Percentiles rank a stretch among this genome's conserved stretches.
Conservation (phyloP, 805 yeast species). For the Spencermartinsiella europaea region DNA sequence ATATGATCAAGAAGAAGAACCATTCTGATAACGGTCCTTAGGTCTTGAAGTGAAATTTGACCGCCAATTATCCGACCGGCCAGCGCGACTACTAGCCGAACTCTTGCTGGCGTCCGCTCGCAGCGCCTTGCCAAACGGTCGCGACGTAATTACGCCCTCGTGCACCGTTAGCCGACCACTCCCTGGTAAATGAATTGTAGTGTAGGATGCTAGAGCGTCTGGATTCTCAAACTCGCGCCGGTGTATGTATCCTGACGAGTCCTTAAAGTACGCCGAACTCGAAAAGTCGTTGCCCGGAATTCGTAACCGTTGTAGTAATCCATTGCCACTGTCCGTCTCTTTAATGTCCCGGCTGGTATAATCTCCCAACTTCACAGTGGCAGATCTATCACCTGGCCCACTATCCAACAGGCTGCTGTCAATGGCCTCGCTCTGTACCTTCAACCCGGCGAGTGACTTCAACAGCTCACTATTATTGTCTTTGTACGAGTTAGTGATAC, state of each 20-base stretch:
- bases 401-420: not conserved
- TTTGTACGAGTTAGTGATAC: not conserved
- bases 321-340: not conserved
- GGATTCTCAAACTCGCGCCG: conserved; percentile 15
- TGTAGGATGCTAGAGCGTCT: not conserved
- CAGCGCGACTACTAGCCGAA: not conserved
- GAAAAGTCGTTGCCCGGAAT: conserved; percentile 5
- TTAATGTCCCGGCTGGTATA: not conserved
- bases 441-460: not conserved
- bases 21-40: no score
- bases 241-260: conserved; percentile 13
- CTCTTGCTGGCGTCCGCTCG: not conserved
- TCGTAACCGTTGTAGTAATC: not conserved
- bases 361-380: not conserved
- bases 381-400: conserved; percentile 2
- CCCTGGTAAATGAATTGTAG: conserved; percentile 2
- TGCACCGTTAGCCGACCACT: not conserved
- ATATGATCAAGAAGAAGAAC: no score
- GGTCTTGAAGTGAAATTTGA: no score
- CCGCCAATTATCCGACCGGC: not conserved
- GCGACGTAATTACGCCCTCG: not conserved
- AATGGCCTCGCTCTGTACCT: not conserved
- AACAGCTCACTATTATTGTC: not conserved
- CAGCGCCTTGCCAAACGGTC: not conserved
- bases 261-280: conserved; percentile 11